These are phyloP conservation scores for Ophiostoma tasmaniense DNA, from an alignment of 2,329 filamentous ascomycete species.

Conservation along the genomic window DNA sequence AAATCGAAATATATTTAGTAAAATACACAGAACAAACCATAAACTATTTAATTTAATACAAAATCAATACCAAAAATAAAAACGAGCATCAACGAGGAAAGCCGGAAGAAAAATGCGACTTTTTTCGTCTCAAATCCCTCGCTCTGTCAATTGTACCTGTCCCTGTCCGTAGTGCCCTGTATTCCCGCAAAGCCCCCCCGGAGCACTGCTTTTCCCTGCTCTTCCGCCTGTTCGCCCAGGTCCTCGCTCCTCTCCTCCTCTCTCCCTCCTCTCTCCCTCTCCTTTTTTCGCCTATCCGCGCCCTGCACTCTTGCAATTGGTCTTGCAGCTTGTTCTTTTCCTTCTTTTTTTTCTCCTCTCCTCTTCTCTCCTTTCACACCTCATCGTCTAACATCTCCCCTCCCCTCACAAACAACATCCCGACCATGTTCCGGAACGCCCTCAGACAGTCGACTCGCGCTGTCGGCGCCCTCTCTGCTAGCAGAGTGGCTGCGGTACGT, in stretches of 20 bases:
- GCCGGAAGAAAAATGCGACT: slow-evolving; percentile 20
- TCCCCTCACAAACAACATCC: slow-evolving; percentile 13
- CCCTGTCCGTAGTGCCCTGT: not conserved
- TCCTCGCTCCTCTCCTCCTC: slow-evolving; percentile 3
- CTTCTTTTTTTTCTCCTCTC: slow-evolving; percentile 35
- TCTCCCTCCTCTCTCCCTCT: not conserved
- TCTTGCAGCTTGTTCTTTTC: slow-evolving; percentile 42
- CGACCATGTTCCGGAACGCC: slow-evolving; percentile 93
- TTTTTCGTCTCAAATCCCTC: slow-evolving; percentile 18
- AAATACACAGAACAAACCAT: not conserved
- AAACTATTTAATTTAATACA: not conserved
- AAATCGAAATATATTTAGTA: not conserved
- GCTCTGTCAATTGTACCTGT: not conserved
- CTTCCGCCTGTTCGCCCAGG: slow-evolving; percentile 3
- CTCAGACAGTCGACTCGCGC: slow-evolving; percentile 93
- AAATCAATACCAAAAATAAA: not conserved
- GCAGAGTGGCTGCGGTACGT: slow-evolving; percentile 94
- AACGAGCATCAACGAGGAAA: slow-evolving; percentile 18
- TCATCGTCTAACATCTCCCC: slow-evolving; percentile 4
- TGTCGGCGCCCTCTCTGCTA: slow-evolving; percentile 87
- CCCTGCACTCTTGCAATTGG: slow-evolving; percentile 46
- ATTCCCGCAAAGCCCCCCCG: not conserved
- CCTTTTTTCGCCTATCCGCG: slow-evolving; percentile 13
- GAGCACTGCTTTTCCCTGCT: slow-evolving; percentile 1
- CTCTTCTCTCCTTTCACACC: not conserved